Conservation (phyloP, 75 land plant species). For the Ceratopteris richardii region DNA sequence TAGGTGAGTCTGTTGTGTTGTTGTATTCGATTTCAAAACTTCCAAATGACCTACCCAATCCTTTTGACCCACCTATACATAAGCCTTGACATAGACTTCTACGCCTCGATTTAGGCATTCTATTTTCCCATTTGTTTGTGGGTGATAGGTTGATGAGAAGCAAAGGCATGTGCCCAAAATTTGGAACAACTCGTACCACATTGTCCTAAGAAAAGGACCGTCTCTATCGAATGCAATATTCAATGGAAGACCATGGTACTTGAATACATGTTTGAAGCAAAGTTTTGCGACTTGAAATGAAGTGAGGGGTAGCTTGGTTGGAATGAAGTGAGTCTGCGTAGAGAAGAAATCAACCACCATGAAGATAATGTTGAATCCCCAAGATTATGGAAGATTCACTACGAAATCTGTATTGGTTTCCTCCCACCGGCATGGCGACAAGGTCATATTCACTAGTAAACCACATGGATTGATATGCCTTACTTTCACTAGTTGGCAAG, state of each 20-base stretch:
- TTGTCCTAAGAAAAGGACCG: background rate
- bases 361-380: background rate
- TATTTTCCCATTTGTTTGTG: no score
- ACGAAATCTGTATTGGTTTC: background rate
- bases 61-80: background rate
- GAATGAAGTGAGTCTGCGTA: background rate
- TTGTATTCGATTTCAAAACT: slow-evolving; percentile 13
- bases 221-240: background rate
- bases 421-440: background rate
- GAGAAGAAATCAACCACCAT: background rate
- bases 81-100: background rate
- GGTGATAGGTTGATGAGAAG: no score
- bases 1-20: background rate
- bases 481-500: no score
- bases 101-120: slow-evolving; percentile 1
- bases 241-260: background rate
- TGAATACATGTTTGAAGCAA: background rate
- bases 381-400: background rate
- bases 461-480: no score
- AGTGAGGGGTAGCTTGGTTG: background rate
- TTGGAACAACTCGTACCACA: background rate
- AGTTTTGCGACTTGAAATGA: background rate
- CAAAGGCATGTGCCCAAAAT: background rate
- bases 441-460: no score
- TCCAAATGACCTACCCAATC: slow-evolving; percentile 1